Evolutionary conservation across 148 eudicot species (phyloP), one percentile per base, ranked within the genome.

Genomic region (Rhododendron henanense): DNA sequence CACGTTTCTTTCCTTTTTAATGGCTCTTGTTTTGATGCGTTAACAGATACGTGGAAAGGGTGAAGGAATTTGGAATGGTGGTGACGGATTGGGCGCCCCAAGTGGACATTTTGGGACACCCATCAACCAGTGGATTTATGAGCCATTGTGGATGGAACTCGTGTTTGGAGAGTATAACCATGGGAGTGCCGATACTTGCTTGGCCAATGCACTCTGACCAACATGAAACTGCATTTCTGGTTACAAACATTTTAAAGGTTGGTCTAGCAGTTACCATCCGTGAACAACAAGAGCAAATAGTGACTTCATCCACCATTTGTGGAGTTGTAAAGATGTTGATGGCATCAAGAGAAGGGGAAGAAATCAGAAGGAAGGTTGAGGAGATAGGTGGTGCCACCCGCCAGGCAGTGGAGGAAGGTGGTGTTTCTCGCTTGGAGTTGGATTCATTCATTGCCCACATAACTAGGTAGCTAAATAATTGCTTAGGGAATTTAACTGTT

Each of bases 131-230:
- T 5, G 82, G 82, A 4, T 80, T 80, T 57, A 80, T 51, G 65
- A 80, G 63, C 2, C 82, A 51, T 35, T 51, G 82, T 9, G 82
- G 82, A 25, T 80, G 82, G 82, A 51, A 51, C 6, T 80, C 82
- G 5, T 80, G 65, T 6, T 55, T 55, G 19, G 19, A 55, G 59
- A 55, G 59, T 55, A 5, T 55, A 55, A 3, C 59, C 5, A 2
- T 6, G 39, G 41, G 82, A 25, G 82, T 79, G 57, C 82, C 82
- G 0, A 48, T 79, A 10, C 35, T 23, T 9, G 59, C 82, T 10
- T 80, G 65, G 63, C 82, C 82, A 14, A 80, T 51, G 82, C 63
- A 80, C 48, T 80, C 82, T 1, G 82, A 80, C 41, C 82, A 80
- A 16, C 82, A 41, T 41, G 44, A 0, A 41, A 80, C 44, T 31